A percentile compares a stretch with the other conserved stretches of the same genome.
phyloP scores from a whole-genome alignment of 225 moss, liverwort and hornwort species.

The Neckera pumila region DNA sequence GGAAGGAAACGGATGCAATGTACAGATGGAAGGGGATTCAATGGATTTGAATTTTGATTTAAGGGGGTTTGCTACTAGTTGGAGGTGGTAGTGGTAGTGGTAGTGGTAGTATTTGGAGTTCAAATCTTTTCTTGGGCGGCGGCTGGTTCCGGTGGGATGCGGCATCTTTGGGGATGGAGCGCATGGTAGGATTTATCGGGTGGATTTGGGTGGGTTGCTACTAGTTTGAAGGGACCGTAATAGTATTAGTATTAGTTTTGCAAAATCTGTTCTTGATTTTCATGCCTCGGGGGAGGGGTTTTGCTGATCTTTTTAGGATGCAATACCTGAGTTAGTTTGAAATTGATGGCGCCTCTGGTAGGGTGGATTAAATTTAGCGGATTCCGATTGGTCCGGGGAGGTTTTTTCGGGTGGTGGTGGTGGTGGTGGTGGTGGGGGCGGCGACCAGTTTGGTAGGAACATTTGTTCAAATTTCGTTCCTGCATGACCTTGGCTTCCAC shows the following conservation, averaged over 20 bases:
- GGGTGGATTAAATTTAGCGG: not conserved
- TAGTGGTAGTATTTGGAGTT: not conserved
- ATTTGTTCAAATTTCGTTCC: not conserved
- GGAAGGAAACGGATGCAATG: not conserved
- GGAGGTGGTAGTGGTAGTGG: not conserved
- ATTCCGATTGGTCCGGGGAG: not conserved
- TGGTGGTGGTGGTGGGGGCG: too few relatives aligned
- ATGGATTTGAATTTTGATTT: not conserved
- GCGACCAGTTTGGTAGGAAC: not conserved
- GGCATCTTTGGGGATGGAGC: not conserved
- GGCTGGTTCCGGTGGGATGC: not conserved
- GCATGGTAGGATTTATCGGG: not conserved
- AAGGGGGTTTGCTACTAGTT: not conserved
- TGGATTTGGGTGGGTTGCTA: not conserved
- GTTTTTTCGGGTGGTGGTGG: too few relatives aligned
- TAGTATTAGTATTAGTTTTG: not conserved
- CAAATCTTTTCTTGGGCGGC: not conserved
- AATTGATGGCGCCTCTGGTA: not conserved
- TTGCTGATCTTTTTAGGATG: not conserved
- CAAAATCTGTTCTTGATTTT: not conserved
- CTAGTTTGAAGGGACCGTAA: not conserved
- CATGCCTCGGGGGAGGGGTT: not conserved
- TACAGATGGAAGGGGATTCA: not conserved
- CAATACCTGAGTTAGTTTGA: not conserved
- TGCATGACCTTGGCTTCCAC: not conserved